phyloP scores from a whole-genome alignment of 2,329 filamentous ascomycete species.

The Alternaria alternata region DNA sequence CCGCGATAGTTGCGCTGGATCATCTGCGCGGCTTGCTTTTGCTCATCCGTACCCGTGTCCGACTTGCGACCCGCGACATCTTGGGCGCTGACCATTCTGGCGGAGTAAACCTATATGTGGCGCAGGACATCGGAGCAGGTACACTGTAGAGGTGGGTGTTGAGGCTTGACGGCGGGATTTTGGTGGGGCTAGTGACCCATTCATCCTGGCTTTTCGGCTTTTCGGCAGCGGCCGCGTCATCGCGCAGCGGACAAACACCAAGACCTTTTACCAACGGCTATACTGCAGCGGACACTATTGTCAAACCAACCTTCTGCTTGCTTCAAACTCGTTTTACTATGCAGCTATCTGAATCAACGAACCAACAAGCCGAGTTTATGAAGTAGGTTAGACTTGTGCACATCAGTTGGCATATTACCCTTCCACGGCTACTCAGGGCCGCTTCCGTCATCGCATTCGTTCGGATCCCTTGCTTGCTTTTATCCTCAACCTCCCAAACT shows the following conservation, averaged over 20 bases:
- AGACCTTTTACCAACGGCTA: background rate
- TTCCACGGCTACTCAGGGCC: background rate
- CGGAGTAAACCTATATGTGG: conserved; percentile 6
- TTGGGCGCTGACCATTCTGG: conserved; percentile 21
- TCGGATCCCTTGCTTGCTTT: background rate
- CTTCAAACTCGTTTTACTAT: background rate
- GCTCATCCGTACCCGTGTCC: conserved; percentile 21
- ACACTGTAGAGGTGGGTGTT: conserved; percentile 4
- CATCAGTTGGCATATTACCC: background rate
- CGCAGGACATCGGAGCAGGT: conserved; percentile 12
- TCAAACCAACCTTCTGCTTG: background rate
- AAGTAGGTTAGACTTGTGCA: background rate
- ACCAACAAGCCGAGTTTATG: background rate
- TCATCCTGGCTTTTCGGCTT: conserved; percentile 3
- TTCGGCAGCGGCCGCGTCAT: conserved; percentile 8
- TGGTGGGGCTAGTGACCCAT: conserved; percentile 13
- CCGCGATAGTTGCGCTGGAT: conserved; percentile 75
- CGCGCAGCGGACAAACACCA: background rate
- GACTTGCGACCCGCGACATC: conserved; percentile 14
- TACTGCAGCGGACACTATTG: background rate
- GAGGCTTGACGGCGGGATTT: conserved; percentile 17
- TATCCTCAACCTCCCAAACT: background rate
- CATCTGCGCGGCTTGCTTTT: conserved; percentile 44
- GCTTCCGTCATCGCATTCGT: background rate
- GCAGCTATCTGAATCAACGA: background rate